Base-by-base conservation (phyloP, 2,329 filamentous ascomycete species). In the Ceratocystis cacaofunesta region DNA sequence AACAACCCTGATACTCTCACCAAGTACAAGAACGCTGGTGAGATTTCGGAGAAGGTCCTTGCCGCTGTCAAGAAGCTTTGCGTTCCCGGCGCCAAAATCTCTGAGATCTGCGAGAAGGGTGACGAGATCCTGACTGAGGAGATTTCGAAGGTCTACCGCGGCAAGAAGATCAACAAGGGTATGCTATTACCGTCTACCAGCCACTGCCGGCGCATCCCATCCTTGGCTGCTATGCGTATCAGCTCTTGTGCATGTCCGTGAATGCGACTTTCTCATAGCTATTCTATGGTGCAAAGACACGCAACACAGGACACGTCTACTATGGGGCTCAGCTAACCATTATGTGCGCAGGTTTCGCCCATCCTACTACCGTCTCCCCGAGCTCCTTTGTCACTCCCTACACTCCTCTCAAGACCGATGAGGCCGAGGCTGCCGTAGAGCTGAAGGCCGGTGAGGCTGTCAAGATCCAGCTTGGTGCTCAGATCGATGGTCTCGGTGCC, bases 391-490 rank as follows among this genome's bases (percentile, higher is more conserved):
- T 99, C 76, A 99, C 94, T 66, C 94, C 94, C 63, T 97, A 96
- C 81, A 99, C 94, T 60, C 94, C 94, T 63, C 82, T 99, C 71
- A 85, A 85, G 70, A 86, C 91, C 69, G 94, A 99, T 73, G 81
- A 87, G 75, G 85, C 87, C 74, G 94, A 99, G 80, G 90, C 92
- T 68, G 83, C 82, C 66, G 81, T 83, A 61, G 85, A 86, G 72
- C 82, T 99, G 71, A 89, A 96, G 79, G 82, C 87, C 63, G 88
- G 86, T 68, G 94, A 99, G 79, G 79, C 89, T 68, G 83, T 96
- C 78, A 99, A 99, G 85, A 94, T 99, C 75, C 94, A 99, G 79
- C 85, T 99, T n/a, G 94, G 94, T 73, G 94, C 94, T 63, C 94
- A 99, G 79, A 96, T 99, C 69, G 90, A 97, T 78, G 94, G 94